Base-by-base conservation (phyloP, 495 filamentous ascomycete species). In the Xylaria sp. region DNA sequence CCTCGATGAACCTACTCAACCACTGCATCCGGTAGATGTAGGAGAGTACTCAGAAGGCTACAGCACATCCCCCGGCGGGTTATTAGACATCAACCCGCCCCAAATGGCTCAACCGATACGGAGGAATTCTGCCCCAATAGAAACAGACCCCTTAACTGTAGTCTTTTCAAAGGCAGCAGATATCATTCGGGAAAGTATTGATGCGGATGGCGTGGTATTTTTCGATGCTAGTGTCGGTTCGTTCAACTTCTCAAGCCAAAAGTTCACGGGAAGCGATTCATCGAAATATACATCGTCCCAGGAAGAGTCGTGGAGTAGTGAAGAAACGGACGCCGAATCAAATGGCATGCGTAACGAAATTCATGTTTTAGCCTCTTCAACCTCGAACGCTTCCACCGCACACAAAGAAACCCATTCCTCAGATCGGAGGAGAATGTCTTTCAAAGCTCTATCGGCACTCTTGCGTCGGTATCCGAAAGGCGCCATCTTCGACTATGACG, bases 391-490 rank as follows among this genome's bases (percentile, higher is more conserved):
- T 4, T 75, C 79, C 9, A 76, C 72, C 0, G 73, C 77, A 19
- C 68, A 80, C 40, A 72, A 71, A 1, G 76, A 80, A 31, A 19
- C 24, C 19, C 52, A 68, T 4, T 15, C 15, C 12, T 35, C 67
- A 0, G 40, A 62, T 40, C 12, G 50, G 5, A 52, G 33, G 29
- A 59, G 15, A 26, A 61, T 61, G 35, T 43, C 78, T 2, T 82
- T 84, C 62, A 71, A 66, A 15, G 84, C 89, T 29, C 76, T 92
- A 1, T 80, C 82, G 6, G 76, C 82, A 62, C 78, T 92, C 1
- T 77, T 92, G 1, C 84, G 85, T 14, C 82, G 86, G 17, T 90
- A 92, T 74, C 86, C 87, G 8, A 84, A 86, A 59, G 91, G 91
- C 7, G 87, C 88, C 61, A 78, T 93, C 12, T 82, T 84, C 82